A percentile compares a stretch with the other conserved stretches of the same genome.
These are phyloP conservation scores for Aureobasidium sp. DNA, from an alignment of 2,329 filamentous ascomycete genomes.

Conservation along the genomic window DNA sequence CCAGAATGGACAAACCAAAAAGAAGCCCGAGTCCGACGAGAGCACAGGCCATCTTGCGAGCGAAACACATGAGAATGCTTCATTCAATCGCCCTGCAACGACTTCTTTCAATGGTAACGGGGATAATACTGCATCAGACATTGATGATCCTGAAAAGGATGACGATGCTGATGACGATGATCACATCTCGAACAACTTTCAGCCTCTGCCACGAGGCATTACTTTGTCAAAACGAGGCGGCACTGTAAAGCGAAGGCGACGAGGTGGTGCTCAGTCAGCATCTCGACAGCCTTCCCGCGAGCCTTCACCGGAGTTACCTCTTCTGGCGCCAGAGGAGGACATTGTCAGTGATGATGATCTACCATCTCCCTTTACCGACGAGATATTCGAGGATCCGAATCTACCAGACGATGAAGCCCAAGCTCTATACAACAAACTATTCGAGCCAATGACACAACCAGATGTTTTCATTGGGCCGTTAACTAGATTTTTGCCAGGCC, in stretches of 20 bases:
- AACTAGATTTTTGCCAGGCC: constrained; percentile 35
- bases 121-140: not conserved
- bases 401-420: constrained; percentile 32
- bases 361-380: constrained; percentile 18
- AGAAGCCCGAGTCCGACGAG: not conserved
- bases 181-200: not conserved
- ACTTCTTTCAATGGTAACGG: constrained; percentile 1
- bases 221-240: constrained; percentile 6
- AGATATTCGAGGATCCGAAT: constrained; percentile 19
- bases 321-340: constrained; percentile 29
- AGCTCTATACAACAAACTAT: constrained; percentile 35
- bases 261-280: constrained; percentile 12
- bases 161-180: constrained; percentile 13
- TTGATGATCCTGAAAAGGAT: constrained; percentile 1
- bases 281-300: constrained; percentile 14
- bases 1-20: not conserved
- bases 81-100: not conserved
- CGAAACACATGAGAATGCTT: not conserved
- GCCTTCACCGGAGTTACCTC: constrained; percentile 27
- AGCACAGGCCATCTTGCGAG: not conserved
- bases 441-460: constrained; percentile 36
- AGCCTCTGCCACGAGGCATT: constrained; percentile 1
- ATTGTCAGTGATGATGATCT: constrained; percentile 25
- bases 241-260: constrained; percentile 2
- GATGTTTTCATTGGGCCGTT: constrained; percentile 37